phyloP scores from a whole-genome alignment of 1,284 basidiomycete genomes.

The Phlebopus sp. region DNA sequence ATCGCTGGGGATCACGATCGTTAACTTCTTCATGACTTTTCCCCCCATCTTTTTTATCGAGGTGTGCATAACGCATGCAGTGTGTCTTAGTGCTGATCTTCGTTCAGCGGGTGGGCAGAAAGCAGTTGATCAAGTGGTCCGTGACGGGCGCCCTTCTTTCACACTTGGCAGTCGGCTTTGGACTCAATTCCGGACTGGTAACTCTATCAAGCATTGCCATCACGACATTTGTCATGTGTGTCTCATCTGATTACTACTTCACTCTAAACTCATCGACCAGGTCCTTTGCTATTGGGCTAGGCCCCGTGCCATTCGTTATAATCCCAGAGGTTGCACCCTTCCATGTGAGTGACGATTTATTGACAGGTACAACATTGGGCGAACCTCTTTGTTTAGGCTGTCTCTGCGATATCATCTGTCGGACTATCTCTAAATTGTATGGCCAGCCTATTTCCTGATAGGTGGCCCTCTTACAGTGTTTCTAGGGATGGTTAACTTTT shows the following conservation, averaged over 20 bases:
- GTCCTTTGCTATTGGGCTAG: slow-evolving; percentile 87
- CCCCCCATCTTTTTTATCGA: slow-evolving; percentile 86
- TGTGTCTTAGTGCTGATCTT: slow-evolving; percentile 1
- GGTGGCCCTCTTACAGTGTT: neutral
- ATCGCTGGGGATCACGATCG: slow-evolving; percentile 73
- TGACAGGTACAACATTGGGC: slow-evolving; percentile 2
- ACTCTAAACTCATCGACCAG: slow-evolving; percentile 35
- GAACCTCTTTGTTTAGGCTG: slow-evolving; percentile 50
- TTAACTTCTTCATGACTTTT: slow-evolving; percentile 80
- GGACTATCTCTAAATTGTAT: slow-evolving; percentile 82
- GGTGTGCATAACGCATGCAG: slow-evolving; percentile 29
- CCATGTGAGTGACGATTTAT: slow-evolving; percentile 47
- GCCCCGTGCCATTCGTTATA: slow-evolving; percentile 90
- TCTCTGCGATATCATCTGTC: slow-evolving; percentile 81
- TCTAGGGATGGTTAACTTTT: slow-evolving; percentile 78
- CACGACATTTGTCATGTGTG: slow-evolving; percentile 79
- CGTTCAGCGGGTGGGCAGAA: slow-evolving; percentile 63
- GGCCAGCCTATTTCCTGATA: slow-evolving; percentile 22
- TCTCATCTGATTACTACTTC: slow-evolving; percentile 10
- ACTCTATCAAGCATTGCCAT: slow-evolving; percentile 75
- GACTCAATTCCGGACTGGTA: slow-evolving; percentile 61
- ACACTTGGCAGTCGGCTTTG: slow-evolving; percentile 67
- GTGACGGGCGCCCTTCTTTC: slow-evolving; percentile 64
- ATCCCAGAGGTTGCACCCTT: slow-evolving; percentile 88
- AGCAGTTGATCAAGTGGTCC: slow-evolving; percentile 55